Evolutionary conservation across 257 asterid species (phyloP), one percentile per base, ranked within the genome.

Genomic region (Solanum piurae): DNA sequence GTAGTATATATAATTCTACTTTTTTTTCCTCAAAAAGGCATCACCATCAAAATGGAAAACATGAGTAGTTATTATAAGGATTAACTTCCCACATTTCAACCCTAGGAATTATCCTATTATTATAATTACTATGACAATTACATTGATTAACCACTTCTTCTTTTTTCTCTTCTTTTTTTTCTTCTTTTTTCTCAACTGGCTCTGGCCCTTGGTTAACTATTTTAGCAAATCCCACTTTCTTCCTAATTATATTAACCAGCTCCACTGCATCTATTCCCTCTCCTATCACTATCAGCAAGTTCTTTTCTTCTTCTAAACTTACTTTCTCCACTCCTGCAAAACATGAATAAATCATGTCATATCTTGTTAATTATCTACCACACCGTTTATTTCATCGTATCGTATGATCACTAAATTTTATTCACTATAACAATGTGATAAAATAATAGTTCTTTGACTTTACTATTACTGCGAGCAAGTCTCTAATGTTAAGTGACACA

Each of bases 191-290:
- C 2, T 88, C 88, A 13, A 2, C 74, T 73, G 27, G 4, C 55
- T 36, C 87, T 80, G 58, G 25, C 25, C 75, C 90, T 1, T 94
- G 94, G 46, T 86, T 94, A 29, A 90, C 86, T 6, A 95, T 88
- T 16, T 90, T 94, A 13, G 97, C 92, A 86, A 37, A 23, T 2
- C 94, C 95, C 49, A 94, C 84, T 12, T 90, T 91, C 92, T 94
- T 93, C 84, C 98, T 90, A 34, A 95, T 88, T 83, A 27, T 80
- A 18, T 85, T 89, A 6, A 92, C 88, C 16, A 95, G 88, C 74
- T 31, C 80, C 49, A 91, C 95, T 2, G 98, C 90, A 82, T 95
- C 98, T 33, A 94, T 88, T 88, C 90, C 93, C 5, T 90, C 94
- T 60, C 98, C 98, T 0, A 91, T 87, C 18, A 95, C 95, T 87